phyloP scores from a whole-genome alignment of 164 flowering plant species.

The Nymphaea colorata region DNA sequence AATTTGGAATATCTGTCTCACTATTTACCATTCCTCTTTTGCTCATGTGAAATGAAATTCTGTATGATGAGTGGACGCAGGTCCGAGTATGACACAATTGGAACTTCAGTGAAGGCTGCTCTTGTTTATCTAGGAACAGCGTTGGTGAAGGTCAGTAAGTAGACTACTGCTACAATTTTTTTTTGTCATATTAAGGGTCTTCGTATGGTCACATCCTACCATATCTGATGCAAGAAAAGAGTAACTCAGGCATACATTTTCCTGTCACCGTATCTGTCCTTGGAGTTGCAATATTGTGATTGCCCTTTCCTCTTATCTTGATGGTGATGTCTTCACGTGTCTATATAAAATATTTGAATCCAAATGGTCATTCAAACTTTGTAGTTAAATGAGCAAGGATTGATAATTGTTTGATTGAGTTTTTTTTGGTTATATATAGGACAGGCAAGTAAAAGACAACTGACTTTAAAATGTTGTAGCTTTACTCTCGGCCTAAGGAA shows the following conservation, averaged over 20 bases:
- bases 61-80: slow-evolving; percentile 26
- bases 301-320: too few species aligned
- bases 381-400: too few species aligned
- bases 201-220: not conserved
- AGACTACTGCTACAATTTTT: not conserved
- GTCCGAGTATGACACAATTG: slow-evolving; percentile 93
- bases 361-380: too few species aligned
- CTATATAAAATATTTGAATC: too few species aligned
- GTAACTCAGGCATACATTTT: not conserved
- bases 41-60: not conserved
- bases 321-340: too few species aligned
- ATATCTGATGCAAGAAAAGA: not conserved
- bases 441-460: too few species aligned
- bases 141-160: slow-evolving; percentile 57
- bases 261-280: too few species aligned
- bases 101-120: slow-evolving; percentile 83
- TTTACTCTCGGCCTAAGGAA: too few species aligned
- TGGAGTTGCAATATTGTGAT: too few species aligned
- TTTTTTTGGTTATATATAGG: too few species aligned
- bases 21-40: not conserved
- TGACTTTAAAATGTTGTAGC: too few species aligned
- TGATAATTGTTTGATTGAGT: too few species aligned
- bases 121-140: slow-evolving; percentile 86
- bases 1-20: not conserved
- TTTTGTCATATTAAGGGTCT: not conserved